Conservation (phyloP, 2,329 filamentous ascomycete species). For the Malbranchea cinnamomea region DNA sequence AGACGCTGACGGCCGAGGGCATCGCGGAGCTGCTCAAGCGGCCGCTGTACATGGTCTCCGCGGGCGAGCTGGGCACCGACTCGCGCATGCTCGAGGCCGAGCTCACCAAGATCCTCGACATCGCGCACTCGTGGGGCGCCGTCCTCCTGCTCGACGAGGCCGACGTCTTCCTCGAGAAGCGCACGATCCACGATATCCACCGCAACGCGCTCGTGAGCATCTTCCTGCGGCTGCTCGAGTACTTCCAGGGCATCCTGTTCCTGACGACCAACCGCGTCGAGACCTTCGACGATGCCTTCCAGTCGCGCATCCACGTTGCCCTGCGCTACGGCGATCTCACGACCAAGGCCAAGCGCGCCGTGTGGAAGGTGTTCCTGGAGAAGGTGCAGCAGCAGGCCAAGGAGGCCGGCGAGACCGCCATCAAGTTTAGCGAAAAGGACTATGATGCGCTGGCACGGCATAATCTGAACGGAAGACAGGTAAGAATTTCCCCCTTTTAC, state of each 20-base stretch:
- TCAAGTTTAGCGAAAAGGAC: constrained; percentile 42
- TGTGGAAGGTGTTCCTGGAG: constrained; percentile 75
- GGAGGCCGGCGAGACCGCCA: constrained; percentile 41
- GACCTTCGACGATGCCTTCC: constrained; percentile 84
- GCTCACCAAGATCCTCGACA: constrained; percentile 70
- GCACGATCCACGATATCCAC: constrained; percentile 68
- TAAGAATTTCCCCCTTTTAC: constrained; percentile 18
- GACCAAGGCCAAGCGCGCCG: constrained; percentile 54
- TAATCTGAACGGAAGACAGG: constrained; percentile 54
- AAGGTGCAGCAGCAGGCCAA: constrained; percentile 53
- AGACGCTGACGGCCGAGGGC: constrained; percentile 74
- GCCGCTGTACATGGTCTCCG: constrained; percentile 69
- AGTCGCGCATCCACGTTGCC: constrained; percentile 74
- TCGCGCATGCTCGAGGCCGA: constrained; percentile 58
- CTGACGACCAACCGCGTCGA: constrained; percentile 75
- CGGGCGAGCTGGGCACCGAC: constrained; percentile 69
- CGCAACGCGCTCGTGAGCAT: constrained; percentile 76
- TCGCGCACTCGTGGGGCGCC: constrained; percentile 74
- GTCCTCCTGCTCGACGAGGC: constrained; percentile 76
- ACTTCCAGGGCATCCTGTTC: constrained; percentile 84
- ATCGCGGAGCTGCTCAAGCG: constrained; percentile 72
- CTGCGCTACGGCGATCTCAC: constrained; percentile 65
- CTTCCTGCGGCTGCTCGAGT: constrained; percentile 74
- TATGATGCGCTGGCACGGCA: constrained; percentile 51
- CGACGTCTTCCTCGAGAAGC: constrained; percentile 70